Conservation (phyloP, 208 protist genomes). For the Leishmania turanica region DNA sequence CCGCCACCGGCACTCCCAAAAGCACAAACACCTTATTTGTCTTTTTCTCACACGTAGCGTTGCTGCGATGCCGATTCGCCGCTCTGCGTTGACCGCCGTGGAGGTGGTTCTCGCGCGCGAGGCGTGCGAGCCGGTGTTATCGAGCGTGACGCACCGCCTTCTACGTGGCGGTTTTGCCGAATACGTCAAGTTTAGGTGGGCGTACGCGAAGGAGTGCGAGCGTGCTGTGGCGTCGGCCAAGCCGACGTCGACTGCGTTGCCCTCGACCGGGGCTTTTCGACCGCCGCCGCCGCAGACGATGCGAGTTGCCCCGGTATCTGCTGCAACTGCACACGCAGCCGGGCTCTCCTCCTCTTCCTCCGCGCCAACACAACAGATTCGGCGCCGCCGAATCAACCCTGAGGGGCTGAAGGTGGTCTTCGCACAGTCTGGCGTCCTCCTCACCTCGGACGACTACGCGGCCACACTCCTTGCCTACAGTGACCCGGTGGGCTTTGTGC, state of each 20-base stretch:
- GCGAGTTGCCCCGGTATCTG: neutral
- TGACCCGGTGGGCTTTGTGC: slow-evolving; percentile 76
- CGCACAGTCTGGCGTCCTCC: slow-evolving; percentile 55
- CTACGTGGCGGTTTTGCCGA: slow-evolving; percentile 68
- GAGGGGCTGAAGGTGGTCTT: slow-evolving; percentile 70
- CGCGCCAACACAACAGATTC: neutral
- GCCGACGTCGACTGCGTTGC: neutral
- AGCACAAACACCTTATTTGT: neutral
- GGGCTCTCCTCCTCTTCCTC: neutral
- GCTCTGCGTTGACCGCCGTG: slow-evolving; percentile 20
- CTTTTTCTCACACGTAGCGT: neutral
- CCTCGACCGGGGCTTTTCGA: neutral
- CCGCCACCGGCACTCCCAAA: neutral
- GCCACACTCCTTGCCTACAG: slow-evolving; percentile 60
- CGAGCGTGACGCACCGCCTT: slow-evolving; percentile 58
- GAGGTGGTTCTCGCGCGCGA: slow-evolving; percentile 67
- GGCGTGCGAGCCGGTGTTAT: slow-evolving; percentile 43
- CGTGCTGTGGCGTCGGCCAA: slow-evolving; percentile 14
- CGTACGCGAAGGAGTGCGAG: slow-evolving; percentile 37
- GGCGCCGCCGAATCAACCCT: slow-evolving; percentile 59
- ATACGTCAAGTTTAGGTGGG: slow-evolving; percentile 53
- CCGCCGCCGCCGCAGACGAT: slow-evolving; percentile 3
- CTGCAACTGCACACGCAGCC: neutral
- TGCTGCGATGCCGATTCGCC: slow-evolving; percentile 26
- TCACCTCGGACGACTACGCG: slow-evolving; percentile 56